Percentiles rank a stretch among this genome's conserved stretches.
phyloP scores from a whole-genome alignment of 768 basidiomycete genomes.

The Lyophyllum shimeji region DNA sequence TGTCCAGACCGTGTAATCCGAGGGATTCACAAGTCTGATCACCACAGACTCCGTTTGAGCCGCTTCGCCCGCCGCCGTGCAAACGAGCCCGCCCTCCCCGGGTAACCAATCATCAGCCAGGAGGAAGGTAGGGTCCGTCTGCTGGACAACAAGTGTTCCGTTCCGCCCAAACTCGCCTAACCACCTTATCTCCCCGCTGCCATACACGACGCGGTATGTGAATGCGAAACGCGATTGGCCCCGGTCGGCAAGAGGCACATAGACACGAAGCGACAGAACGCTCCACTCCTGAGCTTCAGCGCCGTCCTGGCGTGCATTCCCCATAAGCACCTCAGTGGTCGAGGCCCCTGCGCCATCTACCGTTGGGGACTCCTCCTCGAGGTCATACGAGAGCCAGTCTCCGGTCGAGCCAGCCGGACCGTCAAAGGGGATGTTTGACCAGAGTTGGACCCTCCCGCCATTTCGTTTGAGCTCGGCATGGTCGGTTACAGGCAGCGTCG shows the following conservation, averaged over 20 bases:
- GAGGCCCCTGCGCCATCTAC: not conserved
- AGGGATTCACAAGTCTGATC: slow-evolving; percentile 19
- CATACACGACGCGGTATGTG: slow-evolving; percentile 50
- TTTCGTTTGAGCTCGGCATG: slow-evolving; percentile 29
- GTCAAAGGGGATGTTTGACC: slow-evolving; percentile 36
- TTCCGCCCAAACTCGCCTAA: slow-evolving; percentile 44
- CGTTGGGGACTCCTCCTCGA: slow-evolving; percentile 15
- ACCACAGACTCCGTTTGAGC: slow-evolving; percentile 4
- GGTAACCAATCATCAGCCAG: slow-evolving; percentile 22
- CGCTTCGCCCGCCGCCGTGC: slow-evolving; percentile 1
- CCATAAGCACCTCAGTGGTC: not conserved
- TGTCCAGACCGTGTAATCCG: slow-evolving; percentile 23
- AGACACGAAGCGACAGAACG: slow-evolving; percentile 15
- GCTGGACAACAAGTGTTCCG: slow-evolving; percentile 37
- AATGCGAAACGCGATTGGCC: slow-evolving; percentile 29
- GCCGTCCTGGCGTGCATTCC: not conserved
- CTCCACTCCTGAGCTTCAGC: not conserved
- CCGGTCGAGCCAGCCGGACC: slow-evolving; percentile 15
- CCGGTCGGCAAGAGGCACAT: slow-evolving; percentile 7
- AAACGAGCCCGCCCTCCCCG: slow-evolving; percentile 2
- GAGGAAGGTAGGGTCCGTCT: slow-evolving; percentile 18
- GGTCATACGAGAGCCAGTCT: slow-evolving; percentile 36
- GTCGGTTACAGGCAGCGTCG: slow-evolving; percentile 27
- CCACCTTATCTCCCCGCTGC: slow-evolving; percentile 44
- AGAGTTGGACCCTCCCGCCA: slow-evolving; percentile 39